Conservation (phyloP, 176 grass and related monocot species). For the Musa acuminata region DNA sequence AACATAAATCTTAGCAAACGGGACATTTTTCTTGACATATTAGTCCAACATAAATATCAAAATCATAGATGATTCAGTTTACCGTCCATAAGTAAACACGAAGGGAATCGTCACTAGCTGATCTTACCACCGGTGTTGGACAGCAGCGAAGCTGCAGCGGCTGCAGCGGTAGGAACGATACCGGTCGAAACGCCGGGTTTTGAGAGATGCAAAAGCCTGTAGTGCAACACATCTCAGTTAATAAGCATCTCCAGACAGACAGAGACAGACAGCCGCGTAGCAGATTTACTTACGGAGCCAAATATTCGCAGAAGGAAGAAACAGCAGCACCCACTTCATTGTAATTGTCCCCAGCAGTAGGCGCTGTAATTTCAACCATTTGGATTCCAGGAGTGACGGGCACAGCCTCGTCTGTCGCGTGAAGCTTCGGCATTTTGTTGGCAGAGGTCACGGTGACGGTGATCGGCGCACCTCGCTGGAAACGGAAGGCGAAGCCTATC, state of each 20-base stretch:
- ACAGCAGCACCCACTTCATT: constrained; percentile 64
- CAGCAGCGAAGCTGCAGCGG: constrained; percentile 75
- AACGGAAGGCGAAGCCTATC: constrained; percentile 64
- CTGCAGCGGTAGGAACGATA: constrained; percentile 57
- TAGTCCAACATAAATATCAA: too few relatives aligned
- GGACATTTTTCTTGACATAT: too few relatives aligned
- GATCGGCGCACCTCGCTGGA: constrained; percentile 65
- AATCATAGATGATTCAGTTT: not conserved
- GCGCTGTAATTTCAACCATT: constrained; percentile 86
- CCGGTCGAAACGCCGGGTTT: constrained; percentile 72
- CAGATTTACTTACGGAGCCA: constrained; percentile 58
- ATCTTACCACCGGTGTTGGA: constrained; percentile 57
- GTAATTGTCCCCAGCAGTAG: constrained; percentile 74
- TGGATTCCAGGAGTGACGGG: constrained; percentile 77
- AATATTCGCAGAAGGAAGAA: constrained; percentile 69
- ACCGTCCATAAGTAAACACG: not conserved
- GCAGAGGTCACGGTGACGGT: constrained; percentile 68
- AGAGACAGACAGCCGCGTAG: constrained; percentile 2
- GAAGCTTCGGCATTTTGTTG: constrained; percentile 64
- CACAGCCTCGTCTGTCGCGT: constrained; percentile 69
- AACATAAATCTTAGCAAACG: too few relatives aligned
- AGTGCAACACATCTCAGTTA: not conserved
- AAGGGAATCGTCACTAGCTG: constrained; percentile 3
- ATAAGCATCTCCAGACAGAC: not conserved
- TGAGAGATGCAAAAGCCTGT: constrained; percentile 78